Conservation (phyloP, 805 yeast genomes). For the Pichia nakasei region DNA sequence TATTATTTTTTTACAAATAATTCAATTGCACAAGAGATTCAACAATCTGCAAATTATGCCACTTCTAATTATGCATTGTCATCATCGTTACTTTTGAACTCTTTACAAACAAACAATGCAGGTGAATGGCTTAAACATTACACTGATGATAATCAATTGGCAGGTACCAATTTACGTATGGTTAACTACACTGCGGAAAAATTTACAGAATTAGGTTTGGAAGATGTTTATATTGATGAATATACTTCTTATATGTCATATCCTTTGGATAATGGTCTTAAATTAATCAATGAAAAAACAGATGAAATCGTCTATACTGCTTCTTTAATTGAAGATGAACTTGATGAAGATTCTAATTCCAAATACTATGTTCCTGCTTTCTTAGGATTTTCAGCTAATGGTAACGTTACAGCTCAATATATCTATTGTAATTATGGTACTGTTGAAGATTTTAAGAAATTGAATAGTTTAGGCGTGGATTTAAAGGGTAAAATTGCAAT, state of each 20-base stretch:
- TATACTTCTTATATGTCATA: constrained; percentile 57
- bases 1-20: no score
- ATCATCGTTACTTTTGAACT: constrained; percentile 13
- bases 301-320: constrained; percentile 38
- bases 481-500: constrained; percentile 54
- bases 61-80: neutral
- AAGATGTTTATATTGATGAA: constrained; percentile 38
- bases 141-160: constrained; percentile 48
- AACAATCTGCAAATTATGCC: neutral
- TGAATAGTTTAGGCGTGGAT: constrained; percentile 39
- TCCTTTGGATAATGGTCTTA: constrained; percentile 48
- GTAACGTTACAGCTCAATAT: constrained; percentile 59
- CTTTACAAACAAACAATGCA: constrained; percentile 31
- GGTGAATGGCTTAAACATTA: constrained; percentile 47
- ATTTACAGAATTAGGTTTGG: constrained; percentile 52
- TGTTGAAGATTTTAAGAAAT: constrained; percentile 44
- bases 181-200: constrained; percentile 52
- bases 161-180: constrained; percentile 41
- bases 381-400: constrained; percentile 69
- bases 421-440: constrained; percentile 67
- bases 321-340: constrained; percentile 41
- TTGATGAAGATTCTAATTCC: constrained; percentile 41
- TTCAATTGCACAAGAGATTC: no score
- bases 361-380: constrained; percentile 55
- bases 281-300: constrained; percentile 25